Base-by-base conservation (phyloP, 1,284 basidiomycete species). In the Cerrena zonata region DNA sequence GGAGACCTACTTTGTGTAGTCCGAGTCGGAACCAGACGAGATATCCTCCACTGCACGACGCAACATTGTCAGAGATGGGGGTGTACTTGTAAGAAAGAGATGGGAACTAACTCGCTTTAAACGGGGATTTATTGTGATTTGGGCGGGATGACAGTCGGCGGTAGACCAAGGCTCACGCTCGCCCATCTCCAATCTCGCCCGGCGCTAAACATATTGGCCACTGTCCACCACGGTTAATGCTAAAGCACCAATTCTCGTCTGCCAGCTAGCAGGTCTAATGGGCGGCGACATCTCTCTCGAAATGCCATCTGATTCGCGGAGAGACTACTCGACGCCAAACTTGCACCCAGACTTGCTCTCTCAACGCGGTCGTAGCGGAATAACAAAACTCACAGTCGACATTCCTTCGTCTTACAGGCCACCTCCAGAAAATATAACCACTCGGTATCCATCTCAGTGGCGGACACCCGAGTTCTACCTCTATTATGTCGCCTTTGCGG, bases 1-100 rank as follows among this genome's bases (percentile, higher is more conserved):
- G 39, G 21, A 10, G 42, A 65, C 79, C 63, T 61, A 89, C 88
- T 90, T 91, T 49, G 90, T 90, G 66, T 92, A 93, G 66, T 91
- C 89, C 26, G 89, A 91, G 64, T 90, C 88, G 21, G 89, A 91
- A 30, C 89, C 89, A 10, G 88, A 90, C 40, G 89, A 90, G 27
- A 84, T 75, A 60, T 93, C 91, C 63, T 92, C 91, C 84, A 92
- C 84, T 82, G 66, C 56, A 24, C 38, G 42, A 18, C 47, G 46
- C 43, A 39, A 38, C 48, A 48, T 50, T 18, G 19, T 40, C 21
- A 22, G 13, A 10, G 39, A 40, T 5, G 18, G 19, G 19, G 30
- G 7, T 34, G 7, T 34, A 15, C 15, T 34, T 34, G 30, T 34
- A 15, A 34, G 4, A 34, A 42, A 34, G 11, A 10, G 21, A 7